These are phyloP conservation scores for Sesbania bispinosa DNA, from an alignment of 306 rosid genomes.

Conservation along the genomic window DNA sequence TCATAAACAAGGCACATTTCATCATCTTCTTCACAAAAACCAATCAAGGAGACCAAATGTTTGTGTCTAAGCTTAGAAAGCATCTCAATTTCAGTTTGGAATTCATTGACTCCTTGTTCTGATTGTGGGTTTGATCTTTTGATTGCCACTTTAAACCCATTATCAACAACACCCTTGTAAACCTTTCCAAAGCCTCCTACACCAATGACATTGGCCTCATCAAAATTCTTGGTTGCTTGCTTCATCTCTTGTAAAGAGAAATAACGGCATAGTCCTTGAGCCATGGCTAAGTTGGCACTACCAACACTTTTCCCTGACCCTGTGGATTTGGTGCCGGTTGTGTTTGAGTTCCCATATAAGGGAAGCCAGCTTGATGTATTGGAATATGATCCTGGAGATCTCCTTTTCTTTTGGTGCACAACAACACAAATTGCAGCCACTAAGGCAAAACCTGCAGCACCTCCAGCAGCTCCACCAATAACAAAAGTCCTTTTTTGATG, in stretches of 20 bases:
- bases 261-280: conserved; percentile 49
- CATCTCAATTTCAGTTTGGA: conserved; percentile 56
- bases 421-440: conserved; percentile 36
- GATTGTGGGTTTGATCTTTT: conserved; percentile 51
- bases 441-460: conserved; percentile 42
- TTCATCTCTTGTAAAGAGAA: conserved; percentile 47
- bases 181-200: conserved; percentile 64
- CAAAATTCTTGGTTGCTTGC: conserved; percentile 44
- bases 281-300: conserved; percentile 32
- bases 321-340: conserved; percentile 24
- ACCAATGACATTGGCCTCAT: conserved; percentile 53
- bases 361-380: conserved; percentile 46
- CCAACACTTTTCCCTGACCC: conserved; percentile 39
- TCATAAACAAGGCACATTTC: conserved; percentile 62
- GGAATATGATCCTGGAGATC: conserved; percentile 18
- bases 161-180: conserved; percentile 47
- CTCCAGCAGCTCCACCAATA: conserved; percentile 45
- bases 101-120: conserved; percentile 52
- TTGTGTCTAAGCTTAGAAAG: conserved; percentile 51
- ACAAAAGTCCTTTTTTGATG: background rate
- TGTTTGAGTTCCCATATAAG: conserved; percentile 29
- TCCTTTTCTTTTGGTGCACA: conserved; percentile 27
- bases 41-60: conserved; percentile 55
- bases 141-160: conserved; percentile 43
- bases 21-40: conserved; percentile 45